These are phyloP conservation scores for Phytopythium helicoides DNA, from an alignment of 352 stramenopile species.

Conservation along the genomic window DNA sequence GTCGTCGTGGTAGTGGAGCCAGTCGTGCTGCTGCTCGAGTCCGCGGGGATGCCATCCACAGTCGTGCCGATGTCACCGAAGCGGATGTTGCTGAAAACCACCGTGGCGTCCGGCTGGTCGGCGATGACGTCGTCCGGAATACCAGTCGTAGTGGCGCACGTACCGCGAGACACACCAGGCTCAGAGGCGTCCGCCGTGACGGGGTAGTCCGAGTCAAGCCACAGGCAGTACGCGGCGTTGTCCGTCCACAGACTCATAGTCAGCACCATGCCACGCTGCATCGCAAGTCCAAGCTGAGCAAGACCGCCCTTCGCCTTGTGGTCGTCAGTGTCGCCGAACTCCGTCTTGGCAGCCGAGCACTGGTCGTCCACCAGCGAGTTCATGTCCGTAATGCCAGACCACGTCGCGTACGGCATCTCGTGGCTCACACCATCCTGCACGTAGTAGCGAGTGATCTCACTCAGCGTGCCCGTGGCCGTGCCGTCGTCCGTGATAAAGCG, in stretches of 20 bases:
- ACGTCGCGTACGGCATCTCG: slow-evolving; percentile 29
- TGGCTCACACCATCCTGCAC: slow-evolving; percentile 54
- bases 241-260: slow-evolving; percentile 76
- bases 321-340: slow-evolving; percentile 51
- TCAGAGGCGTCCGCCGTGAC: slow-evolving; percentile 23
- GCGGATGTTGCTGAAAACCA: slow-evolving; percentile 74
- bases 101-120: slow-evolving; percentile 45
- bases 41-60: too few relatives aligned
- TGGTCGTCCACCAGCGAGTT: slow-evolving; percentile 48
- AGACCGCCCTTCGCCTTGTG: slow-evolving; percentile 49
- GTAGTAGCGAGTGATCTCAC: slow-evolving; percentile 69
- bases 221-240: slow-evolving; percentile 59
- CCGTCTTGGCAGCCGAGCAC: slow-evolving; percentile 41
- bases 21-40: too few relatives aligned
- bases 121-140: slow-evolving; percentile 42
- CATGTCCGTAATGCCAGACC: slow-evolving; percentile 12
- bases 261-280: slow-evolving; percentile 58
- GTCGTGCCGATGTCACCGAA: slow-evolving; percentile 65
- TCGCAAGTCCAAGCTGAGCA: slow-evolving; percentile 50
- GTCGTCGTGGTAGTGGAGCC: too few relatives aligned
- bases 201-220: slow-evolving; percentile 68
- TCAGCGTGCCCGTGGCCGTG: slow-evolving; percentile 44
- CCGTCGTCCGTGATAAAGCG: slow-evolving; percentile 68
- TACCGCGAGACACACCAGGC: slow-evolving; percentile 49
- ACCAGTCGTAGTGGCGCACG: slow-evolving; percentile 50